Base-by-base conservation (phyloP, 2,329 filamentous ascomycete species). In the Alternaria postmessia region DNA sequence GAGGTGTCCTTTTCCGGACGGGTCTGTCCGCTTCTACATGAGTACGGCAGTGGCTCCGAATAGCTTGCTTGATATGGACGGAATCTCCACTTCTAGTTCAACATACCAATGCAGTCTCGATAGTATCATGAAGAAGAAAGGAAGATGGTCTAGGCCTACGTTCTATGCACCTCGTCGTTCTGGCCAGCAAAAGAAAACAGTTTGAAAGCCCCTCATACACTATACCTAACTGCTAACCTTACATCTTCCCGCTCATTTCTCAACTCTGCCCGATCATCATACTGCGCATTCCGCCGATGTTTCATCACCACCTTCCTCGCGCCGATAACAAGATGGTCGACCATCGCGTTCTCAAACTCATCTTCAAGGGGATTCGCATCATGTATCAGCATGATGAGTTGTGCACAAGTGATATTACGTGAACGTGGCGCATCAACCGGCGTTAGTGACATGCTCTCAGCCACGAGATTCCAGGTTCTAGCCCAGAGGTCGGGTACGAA, bases 401-500 rank as follows among this genome's bases (percentile, higher is more conserved):
- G 46, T 7, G 46, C 54, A 16, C 46, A 38, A 41, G 43, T 51
- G 5, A 51, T 38, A 18, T 38, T 56, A 9, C 36, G 26, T 32
- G 46, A 49, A 14, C 54, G 39, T 4, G 34, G 3, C 11, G 46
- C 34, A 3, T 32, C 24, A 22, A 28, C 22, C 11, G 34, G 43
- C 12, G 44, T 49, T 1, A 49, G 16, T 20, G 24, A n/a, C 44
- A 36, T 42, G 32, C 43, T 39, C 38, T 56, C 54, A 18, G 18
- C 3, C 6, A 56, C 54, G 18, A 56, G 36, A 4, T 51, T 38
- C 44, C 54, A 56, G 28, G 54, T 56, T 18, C 44, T 46, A 9
- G 36, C 26, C 54, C 46, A 56, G 36, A 56, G 54, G 18, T 49
- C 28, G 34, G 22, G 12, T 16, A 51, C 54, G 38, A 56, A 39